Base-by-base conservation (phyloP, 257 asterid genomes). In the Solanum pinnatisectum region DNA sequence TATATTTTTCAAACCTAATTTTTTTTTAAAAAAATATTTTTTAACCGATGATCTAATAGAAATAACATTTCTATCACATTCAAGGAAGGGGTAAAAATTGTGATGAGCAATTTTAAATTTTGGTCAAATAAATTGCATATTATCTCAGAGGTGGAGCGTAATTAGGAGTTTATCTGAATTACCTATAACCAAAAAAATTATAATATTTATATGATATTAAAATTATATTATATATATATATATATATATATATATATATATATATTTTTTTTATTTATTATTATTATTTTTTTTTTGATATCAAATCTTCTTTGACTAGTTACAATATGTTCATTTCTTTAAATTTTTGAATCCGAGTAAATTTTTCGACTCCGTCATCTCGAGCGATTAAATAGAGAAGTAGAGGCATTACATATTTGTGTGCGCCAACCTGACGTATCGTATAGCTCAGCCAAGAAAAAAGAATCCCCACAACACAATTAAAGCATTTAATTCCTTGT, bases 351-450 rank as follows among this genome's bases (percentile, higher is more conserved):
- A 56, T 0, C 4, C 9, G 0, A 18, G 4, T 56, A 56, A 18
- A 18, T 0, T 2, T 2, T 18, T 18, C 18, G 10, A 0, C n/a
- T 16, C n/a, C n/a, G 1, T 1, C n/a, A 1, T 56, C 9, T 16
- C 9, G 0, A 5, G 0, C 4, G 10, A 56, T 56, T 20, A 2
- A 56, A 56, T 6, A 56, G 4, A 18, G 9, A 27, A 67, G 46
- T 73, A 35, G 35, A 73, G 30, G 49, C 59, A 40, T 12, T 77
- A 18, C 65, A 56, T 56, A 56, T 6, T 1, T 76, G 63, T 81
- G 22, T 30, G 68, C 70, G 11, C 68, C 68, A 81, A 81, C 42
- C 70, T 81, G 70, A 81, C 70, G 42, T 81, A 46, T 81, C 70
- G 35, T 18, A 16, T 27, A 7, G 70, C 70, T 81, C 85, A 81